Conservation (phyloP, 2,329 filamentous ascomycete species). For the Alternaria angustiovoidea region DNA sequence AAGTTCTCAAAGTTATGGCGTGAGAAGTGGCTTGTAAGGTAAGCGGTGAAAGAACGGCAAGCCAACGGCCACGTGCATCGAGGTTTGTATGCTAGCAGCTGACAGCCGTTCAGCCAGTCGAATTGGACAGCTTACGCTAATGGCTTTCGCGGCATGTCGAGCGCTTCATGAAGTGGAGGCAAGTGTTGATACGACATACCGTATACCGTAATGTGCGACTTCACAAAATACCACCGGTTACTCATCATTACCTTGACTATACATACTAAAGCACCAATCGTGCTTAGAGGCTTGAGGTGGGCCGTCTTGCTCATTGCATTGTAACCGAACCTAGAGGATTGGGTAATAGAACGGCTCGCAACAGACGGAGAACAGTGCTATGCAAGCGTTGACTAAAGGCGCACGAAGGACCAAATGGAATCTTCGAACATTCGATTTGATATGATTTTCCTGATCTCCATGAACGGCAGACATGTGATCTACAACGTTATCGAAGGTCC, state of each 20-base stretch:
- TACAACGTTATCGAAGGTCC: neutral
- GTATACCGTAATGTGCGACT: neutral
- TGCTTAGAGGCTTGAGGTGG: neutral
- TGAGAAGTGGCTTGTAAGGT: neutral
- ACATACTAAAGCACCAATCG: neutral
- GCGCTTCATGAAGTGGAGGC: neutral
- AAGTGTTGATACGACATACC: neutral
- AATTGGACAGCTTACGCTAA: constrained; percentile 1
- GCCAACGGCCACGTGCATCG: constrained; percentile 1
- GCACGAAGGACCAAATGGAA: neutral
- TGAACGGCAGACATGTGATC: neutral
- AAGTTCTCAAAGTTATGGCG: constrained; percentile 3
- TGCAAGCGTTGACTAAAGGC: neutral
- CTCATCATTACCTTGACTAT: neutral
- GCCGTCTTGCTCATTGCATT: neutral
- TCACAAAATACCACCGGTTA: neutral
- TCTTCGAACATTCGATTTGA: neutral
- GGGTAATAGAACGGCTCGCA: neutral
- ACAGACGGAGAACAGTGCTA: neutral
- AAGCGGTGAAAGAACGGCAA: constrained; percentile 3
- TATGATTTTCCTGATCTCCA: neutral
- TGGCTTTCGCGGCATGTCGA: neutral
- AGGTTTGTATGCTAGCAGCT: neutral
- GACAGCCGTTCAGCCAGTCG: neutral
- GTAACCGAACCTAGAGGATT: neutral